Percentiles rank a stretch among this genome's conserved stretches.
These are phyloP conservation scores for Drosera spatulata DNA, from an alignment of 179 eudicot genomes.

Conservation along the genomic window DNA sequence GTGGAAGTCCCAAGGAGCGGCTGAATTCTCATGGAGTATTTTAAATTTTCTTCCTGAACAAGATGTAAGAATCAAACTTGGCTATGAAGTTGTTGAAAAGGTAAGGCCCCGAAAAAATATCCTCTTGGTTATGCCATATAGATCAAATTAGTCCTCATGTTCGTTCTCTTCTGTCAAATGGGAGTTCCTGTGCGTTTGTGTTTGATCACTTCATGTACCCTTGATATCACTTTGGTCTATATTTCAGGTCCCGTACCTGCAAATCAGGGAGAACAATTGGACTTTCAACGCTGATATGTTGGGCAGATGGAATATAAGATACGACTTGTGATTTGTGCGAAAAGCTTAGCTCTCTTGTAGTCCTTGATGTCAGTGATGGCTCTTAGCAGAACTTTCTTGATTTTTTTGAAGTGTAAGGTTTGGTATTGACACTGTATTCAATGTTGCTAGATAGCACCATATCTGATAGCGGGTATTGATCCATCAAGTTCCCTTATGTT, in stretches of 20 bases:
- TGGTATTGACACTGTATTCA: too few relatives aligned
- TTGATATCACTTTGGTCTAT: background rate
- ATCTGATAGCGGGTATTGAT: too few relatives aligned
- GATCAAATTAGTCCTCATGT: too few relatives aligned
- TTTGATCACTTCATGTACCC: too few relatives aligned
- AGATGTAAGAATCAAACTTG: conserved; percentile 80
- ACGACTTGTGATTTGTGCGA: background rate
- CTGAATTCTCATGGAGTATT: conserved; percentile 62
- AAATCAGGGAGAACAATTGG: background rate
- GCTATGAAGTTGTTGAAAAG: conserved; percentile 66
- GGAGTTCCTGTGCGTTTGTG: too few relatives aligned
- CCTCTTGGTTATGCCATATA: too few relatives aligned
- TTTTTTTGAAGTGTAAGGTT: too few relatives aligned
- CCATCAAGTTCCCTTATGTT: too few relatives aligned
- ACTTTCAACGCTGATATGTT: background rate
- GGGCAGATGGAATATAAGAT: conserved; percentile 1
- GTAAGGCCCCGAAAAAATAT: conserved; percentile 18
- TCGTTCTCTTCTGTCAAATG: too few relatives aligned
- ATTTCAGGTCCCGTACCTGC: background rate
- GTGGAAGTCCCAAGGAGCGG: conserved; percentile 51
- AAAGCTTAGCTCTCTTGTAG: background rate
- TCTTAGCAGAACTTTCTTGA: too few relatives aligned
- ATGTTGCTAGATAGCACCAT: too few relatives aligned
- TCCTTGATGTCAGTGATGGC: too few relatives aligned
- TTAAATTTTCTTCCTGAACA: conserved; percentile 66